These are phyloP conservation scores for Stygiomarasmius scandens DNA, from an alignment of 1,284 basidiomycete species.

Conservation along the genomic window DNA sequence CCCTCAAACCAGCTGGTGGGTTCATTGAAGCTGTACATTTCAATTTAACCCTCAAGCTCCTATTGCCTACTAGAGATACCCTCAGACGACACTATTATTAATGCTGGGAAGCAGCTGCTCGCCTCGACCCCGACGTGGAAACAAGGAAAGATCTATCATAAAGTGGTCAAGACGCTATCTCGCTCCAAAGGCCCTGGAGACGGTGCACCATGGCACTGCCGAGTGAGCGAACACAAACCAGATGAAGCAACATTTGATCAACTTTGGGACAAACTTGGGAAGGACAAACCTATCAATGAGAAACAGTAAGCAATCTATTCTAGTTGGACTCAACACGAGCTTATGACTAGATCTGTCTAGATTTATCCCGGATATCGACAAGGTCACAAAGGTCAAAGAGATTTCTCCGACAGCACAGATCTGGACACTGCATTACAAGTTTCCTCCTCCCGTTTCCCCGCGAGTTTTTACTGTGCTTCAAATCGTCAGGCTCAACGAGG, in stretches of 20 bases:
- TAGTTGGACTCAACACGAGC: neutral
- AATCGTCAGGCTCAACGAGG: constrained; percentile 52
- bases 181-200: constrained; percentile 54
- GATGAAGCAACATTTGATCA: constrained; percentile 71
- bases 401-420: constrained; percentile 65
- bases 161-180: constrained; percentile 57
- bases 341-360: constrained; percentile 35
- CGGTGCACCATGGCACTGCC: constrained; percentile 65
- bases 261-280: constrained; percentile 68
- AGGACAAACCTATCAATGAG: constrained; percentile 69
- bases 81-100: constrained; percentile 56
- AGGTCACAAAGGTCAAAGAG: constrained; percentile 61
- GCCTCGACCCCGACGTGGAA: constrained; percentile 63
- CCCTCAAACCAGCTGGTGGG: neutral
- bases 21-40: neutral
- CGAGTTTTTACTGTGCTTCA: constrained; percentile 78
- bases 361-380: constrained; percentile 66
- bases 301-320: constrained; percentile 47
- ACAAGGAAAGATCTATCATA: constrained; percentile 61
- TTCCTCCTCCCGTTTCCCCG: constrained; percentile 68
- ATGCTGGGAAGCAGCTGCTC: constrained; percentile 56
- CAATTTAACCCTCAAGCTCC: too few species aligned
- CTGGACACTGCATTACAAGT: constrained; percentile 75
- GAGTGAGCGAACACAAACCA: constrained; percentile 65
- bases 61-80: constrained; percentile 51